Evolutionary conservation across 1,284 basidiomycete genomes (phyloP), one percentile per base, ranked within the genome.

Genomic region (Trametes versicolor): DNA sequence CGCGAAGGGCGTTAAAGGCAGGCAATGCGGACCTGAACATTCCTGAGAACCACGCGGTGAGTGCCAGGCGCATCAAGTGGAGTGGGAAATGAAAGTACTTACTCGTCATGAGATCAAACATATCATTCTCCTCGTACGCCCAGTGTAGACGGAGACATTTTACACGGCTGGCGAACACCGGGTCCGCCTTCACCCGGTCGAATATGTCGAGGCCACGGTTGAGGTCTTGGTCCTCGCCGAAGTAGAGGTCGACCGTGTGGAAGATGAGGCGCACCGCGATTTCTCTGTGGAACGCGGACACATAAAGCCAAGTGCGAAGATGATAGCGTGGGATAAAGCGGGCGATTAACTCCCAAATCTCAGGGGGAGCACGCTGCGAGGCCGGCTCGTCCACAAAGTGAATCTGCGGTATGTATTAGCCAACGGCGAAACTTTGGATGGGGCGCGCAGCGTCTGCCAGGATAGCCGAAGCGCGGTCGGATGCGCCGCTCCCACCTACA

Each of bases 321-420:
- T 89, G 84, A 67, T 87, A 86, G 6, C 88, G 83, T 10, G 88
- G 87, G 41, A 86, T 87, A 67, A 84, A 83, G 47, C 78, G 74
- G 5, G 88, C 88, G 60, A 91, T 87, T 27, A 84, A 80, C 62
- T 88, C 87, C 88, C 89, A 91, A 45, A 90, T 81, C 77, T 91
- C 89, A 4, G 81, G 78, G 0, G 89, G 88, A 19, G 83, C 81
- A 36, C 87, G 83, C 65, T 85, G 87, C 5, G 83, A 85, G 1
- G 87, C 85, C 7, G 87, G 86, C 63, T 85, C 83, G 67, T 79
- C 75, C 37, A 80, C 77, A 69, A 85, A 85, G 58, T 81, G 83
- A 49, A 87, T 86, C 82, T 87, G 63, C 60, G 62, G 62, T 48
- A 2, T 23, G 34, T 13, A 34, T 61, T 25, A 53, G 60, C 36